phyloP scores from a whole-genome alignment of 2,329 filamentous ascomycete species.

The Ceratocystis ficicola region DNA sequence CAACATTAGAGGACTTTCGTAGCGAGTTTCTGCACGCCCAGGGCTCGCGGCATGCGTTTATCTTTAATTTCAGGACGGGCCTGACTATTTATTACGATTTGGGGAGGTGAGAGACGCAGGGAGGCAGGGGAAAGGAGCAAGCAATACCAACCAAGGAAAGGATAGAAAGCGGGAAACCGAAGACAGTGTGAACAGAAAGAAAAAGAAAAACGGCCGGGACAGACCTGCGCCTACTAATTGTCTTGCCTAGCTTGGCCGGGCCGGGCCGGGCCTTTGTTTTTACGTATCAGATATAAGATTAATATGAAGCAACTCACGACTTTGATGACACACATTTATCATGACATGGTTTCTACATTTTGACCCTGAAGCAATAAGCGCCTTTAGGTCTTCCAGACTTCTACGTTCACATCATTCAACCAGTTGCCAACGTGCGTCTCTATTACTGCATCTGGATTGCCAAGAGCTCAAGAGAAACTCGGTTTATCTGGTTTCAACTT shows the following conservation, averaged over 20 bases:
- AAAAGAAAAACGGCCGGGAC: neutral
- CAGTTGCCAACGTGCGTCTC: too few species aligned
- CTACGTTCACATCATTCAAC: too few species aligned
- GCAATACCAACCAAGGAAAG: neutral
- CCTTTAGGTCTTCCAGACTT: too few species aligned
- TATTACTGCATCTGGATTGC: too few species aligned
- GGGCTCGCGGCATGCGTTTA: constrained; percentile 60
- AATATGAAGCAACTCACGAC: constrained; percentile 9
- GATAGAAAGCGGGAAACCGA: neutral
- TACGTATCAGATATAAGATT: neutral
- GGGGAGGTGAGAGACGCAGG: constrained; percentile 8
- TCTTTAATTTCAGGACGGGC: constrained; percentile 84
- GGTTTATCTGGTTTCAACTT: too few species aligned
- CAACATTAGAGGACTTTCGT: constrained; percentile 55
- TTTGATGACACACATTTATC: neutral
- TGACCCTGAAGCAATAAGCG: too few species aligned
- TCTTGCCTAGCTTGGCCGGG: neutral
- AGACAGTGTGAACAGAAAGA: neutral
- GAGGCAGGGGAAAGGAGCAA: neutral
- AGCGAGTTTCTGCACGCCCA: constrained; percentile 42
- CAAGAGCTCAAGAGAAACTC: too few species aligned
- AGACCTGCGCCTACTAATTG: neutral
- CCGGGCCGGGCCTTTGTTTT: neutral
- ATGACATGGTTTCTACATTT: neutral
- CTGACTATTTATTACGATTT: constrained; percentile 80